Base-by-base conservation (phyloP, 805 yeast species). In the Gaillardinia entomophila region DNA sequence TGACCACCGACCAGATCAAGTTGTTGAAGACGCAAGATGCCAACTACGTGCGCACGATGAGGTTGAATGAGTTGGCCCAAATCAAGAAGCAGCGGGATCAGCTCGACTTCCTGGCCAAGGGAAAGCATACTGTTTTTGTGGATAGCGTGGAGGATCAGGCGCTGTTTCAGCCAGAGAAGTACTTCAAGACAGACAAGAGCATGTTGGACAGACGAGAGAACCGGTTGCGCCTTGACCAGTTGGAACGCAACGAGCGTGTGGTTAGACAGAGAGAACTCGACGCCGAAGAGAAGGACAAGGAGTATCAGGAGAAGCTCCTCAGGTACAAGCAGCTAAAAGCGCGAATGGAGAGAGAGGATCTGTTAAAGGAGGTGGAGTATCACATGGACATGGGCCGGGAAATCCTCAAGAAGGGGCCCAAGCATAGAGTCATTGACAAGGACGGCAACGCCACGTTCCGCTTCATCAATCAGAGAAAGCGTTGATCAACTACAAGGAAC, bases 11-110 rank as follows among this genome's bases (percentile, higher is more conserved):
- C 35, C 95, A 90, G 49, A 83, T 82, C 30, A 77, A 84, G 51
- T 66, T 92, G 28, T 62, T 89, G 42, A 90, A 90, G 59, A 79
- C 96, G 0, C 98, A 92, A 60, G 98, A 92, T 60, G 71, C 81
- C 16, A 86, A 84, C 37, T 92, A 92, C 55, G 71, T 92, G 33
- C 76, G 85, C 40, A 83, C 94, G 6, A 58, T 86, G 56, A 69
- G 89, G 45, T 74, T 76, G 38, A 73, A 77, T 40, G 96, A 90
- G 54, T 43, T 69, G 39, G 68, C 67, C 24, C 78, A 82, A 53
- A 73, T 87, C 20, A 77, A 73, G 29, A 79, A 74, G 51, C 68
- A 75, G 35, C 62, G 72, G 48, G 59, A 71, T 17, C 61, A 58
- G 11, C 48, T 78, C 35, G 60, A 62, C 24, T 77, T 79, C 48